Percentiles rank a stretch among this genome's conserved stretches.
Evolutionary conservation across 1,139 yeast genomes (phyloP).

Genomic region (Pneumocystis oryctolagi): DNA sequence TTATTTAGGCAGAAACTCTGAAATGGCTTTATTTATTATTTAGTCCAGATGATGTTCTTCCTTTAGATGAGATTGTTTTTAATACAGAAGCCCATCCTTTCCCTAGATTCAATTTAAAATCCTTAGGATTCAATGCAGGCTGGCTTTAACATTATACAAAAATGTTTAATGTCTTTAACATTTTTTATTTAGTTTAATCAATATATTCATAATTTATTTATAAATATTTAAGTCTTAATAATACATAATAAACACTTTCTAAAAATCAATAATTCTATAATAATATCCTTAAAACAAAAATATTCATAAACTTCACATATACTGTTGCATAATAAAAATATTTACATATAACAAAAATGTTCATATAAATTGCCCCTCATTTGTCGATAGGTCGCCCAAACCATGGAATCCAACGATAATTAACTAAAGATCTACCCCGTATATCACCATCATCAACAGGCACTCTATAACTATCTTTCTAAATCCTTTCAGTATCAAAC

Average conservation of each 20-base stretch:
- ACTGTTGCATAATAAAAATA: neutral
- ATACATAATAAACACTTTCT: no score
- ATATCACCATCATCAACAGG: neutral
- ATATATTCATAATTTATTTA: no score
- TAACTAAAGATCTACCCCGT: neutral
- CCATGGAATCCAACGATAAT: neutral
- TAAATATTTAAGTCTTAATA: no score
- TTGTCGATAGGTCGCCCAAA: neutral
- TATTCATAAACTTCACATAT: neutral
- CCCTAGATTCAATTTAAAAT: neutral
- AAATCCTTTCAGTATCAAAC: neutral
- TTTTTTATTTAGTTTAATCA: no score
- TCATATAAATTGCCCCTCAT: neutral
- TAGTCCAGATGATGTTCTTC: slow-evolving; percentile 18
- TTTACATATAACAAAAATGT: neutral
- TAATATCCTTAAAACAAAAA: neutral
- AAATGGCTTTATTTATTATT: slow-evolving; percentile 75
- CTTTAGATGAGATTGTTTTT: slow-evolving; percentile 45
- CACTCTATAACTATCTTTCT: neutral
- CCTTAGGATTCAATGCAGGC: neutral
- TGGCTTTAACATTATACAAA: neutral
- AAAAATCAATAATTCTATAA: no score
- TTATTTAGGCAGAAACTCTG: slow-evolving; percentile 54
- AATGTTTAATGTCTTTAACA: no score
- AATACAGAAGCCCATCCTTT: slow-evolving; percentile 90